Evolutionary conservation across 2,329 filamentous ascomycete species (phyloP).

Genomic region (Pseudogymnoascus verrucosus): DNA sequence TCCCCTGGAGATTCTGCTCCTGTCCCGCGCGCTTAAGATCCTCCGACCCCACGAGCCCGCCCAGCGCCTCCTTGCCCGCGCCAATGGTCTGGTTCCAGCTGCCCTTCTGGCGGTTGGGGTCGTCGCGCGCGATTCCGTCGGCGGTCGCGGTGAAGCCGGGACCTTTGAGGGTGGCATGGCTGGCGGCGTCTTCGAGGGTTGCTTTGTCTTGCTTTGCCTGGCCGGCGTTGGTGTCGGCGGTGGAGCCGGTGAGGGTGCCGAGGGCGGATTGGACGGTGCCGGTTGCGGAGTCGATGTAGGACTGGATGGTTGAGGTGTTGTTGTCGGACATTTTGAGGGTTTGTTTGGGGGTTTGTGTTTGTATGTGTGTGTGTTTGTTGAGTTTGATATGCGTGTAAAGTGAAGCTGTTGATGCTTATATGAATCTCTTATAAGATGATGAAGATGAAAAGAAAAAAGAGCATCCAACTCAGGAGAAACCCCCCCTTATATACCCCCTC

Average conservation of each 20-base stretch:
- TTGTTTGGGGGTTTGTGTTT: constrained; percentile 9
- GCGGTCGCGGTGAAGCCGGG: constrained; percentile 63
- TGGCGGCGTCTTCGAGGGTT: constrained; percentile 60
- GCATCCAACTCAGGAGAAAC: neutral
- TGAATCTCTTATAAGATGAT: neutral
- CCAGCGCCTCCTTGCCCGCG: constrained; percentile 72
- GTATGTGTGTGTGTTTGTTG: constrained; percentile 4
- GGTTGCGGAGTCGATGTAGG: constrained; percentile 64
- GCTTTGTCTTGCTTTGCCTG: constrained; percentile 54
- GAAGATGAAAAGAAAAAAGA: neutral
- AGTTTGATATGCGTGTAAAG: neutral
- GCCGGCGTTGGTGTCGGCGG: constrained; percentile 39
- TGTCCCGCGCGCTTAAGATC: constrained; percentile 65
- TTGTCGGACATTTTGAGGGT: constrained; percentile 41
- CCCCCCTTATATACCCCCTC: neutral
- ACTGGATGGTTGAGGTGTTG: constrained; percentile 65
- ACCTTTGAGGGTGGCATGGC: constrained; percentile 66
- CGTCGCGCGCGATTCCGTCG: constrained; percentile 62
- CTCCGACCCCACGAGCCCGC: constrained; percentile 67
- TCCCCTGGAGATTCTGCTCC: constrained; percentile 71
- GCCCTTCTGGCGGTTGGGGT: constrained; percentile 63
- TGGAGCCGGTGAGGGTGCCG: constrained; percentile 65
- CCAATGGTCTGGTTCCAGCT: constrained; percentile 87
- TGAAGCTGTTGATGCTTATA: constrained; percentile 11
- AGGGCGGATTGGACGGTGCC: constrained; percentile 65